Conservation (phyloP, 2,329 filamentous ascomycete genomes). For the Trichoderma afroharzianum region DNA sequence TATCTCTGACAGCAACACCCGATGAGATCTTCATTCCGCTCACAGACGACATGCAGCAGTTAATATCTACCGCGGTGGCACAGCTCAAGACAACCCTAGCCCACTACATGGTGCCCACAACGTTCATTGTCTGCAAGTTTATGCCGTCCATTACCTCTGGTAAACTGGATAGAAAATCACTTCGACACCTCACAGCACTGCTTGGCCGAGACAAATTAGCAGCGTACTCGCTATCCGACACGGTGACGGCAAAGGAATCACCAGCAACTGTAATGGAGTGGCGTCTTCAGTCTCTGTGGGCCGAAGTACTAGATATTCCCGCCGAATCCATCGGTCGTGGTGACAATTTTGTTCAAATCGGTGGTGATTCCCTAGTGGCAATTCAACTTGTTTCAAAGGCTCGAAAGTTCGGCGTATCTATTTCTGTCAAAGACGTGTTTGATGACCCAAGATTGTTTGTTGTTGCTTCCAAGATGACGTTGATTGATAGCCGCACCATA, state of each 20-base stretch:
- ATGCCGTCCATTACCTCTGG: conserved; percentile 20
- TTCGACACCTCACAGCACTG: neutral
- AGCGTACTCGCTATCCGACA: neutral
- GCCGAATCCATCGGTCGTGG: conserved; percentile 25
- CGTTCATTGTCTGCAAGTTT: conserved; percentile 18
- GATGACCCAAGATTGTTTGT: neutral
- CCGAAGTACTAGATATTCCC: conserved; percentile 28
- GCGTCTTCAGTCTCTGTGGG: conserved; percentile 27
- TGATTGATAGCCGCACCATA: neutral
- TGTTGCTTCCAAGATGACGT: neutral
- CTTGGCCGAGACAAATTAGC: neutral
- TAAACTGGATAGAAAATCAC: conserved; percentile 16
- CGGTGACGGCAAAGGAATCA: conserved; percentile 5
- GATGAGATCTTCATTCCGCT: neutral
- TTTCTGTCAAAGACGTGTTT: conserved; percentile 5
- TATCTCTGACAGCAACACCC: neutral
- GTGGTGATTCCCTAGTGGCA: conserved; percentile 42
- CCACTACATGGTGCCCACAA: conserved; percentile 21
- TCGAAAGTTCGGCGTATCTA: conserved; percentile 20
- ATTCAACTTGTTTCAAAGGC: conserved; percentile 41
- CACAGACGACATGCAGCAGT: conserved; percentile 8
- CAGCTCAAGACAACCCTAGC: conserved; percentile 18
- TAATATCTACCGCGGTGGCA: neutral
- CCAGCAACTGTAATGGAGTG: conserved; percentile 12
- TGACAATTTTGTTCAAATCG: conserved; percentile 21